Evolutionary conservation across 768 basidiomycete genomes (phyloP).

Genomic region (Leccinum uliginosum): DNA sequence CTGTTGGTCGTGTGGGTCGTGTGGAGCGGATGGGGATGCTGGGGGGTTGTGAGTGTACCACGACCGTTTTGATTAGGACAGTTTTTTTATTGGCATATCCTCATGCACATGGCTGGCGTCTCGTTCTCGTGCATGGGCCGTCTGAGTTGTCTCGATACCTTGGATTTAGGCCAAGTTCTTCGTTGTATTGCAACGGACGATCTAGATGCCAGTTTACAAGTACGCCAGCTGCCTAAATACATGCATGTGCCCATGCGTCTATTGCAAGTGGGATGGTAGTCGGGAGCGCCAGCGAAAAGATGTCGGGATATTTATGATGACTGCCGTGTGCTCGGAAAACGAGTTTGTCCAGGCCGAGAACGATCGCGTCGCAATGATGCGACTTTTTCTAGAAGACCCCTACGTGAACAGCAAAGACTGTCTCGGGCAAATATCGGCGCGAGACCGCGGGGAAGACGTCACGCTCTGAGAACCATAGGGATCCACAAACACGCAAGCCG

Average conservation of each 20-base stretch:
- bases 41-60: constrained; percentile 30
- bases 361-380: background rate
- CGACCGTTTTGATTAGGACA: constrained; percentile 11
- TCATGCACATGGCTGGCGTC: too few species aligned
- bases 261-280: background rate
- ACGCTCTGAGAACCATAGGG: background rate
- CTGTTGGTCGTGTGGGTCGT: constrained; percentile 75
- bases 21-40: constrained; percentile 56
- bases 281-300: background rate
- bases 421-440: background rate
- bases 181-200: background rate
- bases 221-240: background rate
- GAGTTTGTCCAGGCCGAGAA: background rate
- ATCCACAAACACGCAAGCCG: too few species aligned
- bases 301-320: background rate
- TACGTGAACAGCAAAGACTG: too few species aligned
- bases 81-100: too few species aligned
- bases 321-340: background rate
- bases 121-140: background rate
- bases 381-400: background rate
- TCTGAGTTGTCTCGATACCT: background rate
- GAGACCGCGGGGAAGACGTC: too few species aligned
- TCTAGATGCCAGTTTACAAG: background rate
- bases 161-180: background rate
- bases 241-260: background rate